Conservation (phyloP, 768 basidiomycete genomes). For the Kwoniella bestiolae region DNA sequence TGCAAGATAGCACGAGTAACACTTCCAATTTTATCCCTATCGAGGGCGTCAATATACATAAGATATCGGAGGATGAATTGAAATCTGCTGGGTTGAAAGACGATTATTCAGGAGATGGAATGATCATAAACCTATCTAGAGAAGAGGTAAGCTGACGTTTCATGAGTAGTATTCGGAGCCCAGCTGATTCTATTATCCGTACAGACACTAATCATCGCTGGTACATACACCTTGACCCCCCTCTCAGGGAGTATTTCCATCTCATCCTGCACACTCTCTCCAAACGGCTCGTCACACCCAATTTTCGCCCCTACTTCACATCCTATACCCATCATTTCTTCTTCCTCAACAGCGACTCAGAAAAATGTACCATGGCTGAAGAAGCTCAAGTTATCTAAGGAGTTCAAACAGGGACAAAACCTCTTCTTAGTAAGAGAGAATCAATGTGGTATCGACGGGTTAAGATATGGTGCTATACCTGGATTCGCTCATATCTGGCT, state of each 20-base stretch:
- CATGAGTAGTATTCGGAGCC: not conserved
- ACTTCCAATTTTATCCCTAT: slow-evolving; percentile 21
- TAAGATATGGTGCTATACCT: slow-evolving; percentile 67
- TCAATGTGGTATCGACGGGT: slow-evolving; percentile 67
- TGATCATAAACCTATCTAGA: slow-evolving; percentile 31
- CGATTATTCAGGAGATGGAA: slow-evolving; percentile 15
- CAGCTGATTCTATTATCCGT: slow-evolving; percentile 42
- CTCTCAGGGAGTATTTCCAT: slow-evolving; percentile 68
- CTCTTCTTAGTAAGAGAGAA: slow-evolving; percentile 67
- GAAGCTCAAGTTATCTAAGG: slow-evolving; percentile 31
- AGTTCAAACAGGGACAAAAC: slow-evolving; percentile 40
- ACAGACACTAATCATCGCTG: slow-evolving; percentile 70
- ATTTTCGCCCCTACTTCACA: slow-evolving; percentile 79
- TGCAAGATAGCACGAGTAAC: not conserved
- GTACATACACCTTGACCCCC: slow-evolving; percentile 67
- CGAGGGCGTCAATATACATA: slow-evolving; percentile 26
- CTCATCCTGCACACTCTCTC: slow-evolving; percentile 61
- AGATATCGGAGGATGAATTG: slow-evolving; percentile 17
- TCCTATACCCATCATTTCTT: slow-evolving; percentile 68
- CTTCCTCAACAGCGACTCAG: slow-evolving; percentile 20
- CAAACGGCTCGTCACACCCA: slow-evolving; percentile 34
- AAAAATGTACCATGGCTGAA: slow-evolving; percentile 16
- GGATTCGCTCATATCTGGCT: slow-evolving; percentile 68
- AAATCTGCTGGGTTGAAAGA: slow-evolving; percentile 17
- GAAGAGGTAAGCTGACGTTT: slow-evolving; percentile 35